Evolutionary conservation across 805 yeast genomes (phyloP).

Genomic region (Ogataea polymorpha): DNA sequence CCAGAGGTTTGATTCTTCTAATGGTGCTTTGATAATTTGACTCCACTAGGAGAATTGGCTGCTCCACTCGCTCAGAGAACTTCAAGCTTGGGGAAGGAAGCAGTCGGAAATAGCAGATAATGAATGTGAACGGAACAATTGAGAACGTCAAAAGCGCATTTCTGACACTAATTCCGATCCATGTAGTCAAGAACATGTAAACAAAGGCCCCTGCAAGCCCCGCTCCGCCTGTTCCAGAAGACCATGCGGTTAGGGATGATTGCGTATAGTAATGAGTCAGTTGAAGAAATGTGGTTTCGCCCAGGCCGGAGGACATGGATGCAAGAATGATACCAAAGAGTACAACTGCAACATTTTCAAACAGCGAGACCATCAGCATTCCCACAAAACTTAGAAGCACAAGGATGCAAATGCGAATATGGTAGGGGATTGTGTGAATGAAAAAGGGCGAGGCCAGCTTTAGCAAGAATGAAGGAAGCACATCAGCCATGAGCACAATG

Average conservation of each 20-base stretch:
- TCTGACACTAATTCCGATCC: constrained; percentile 54
- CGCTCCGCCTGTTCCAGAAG: constrained; percentile 95
- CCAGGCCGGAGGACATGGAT: constrained; percentile 81
- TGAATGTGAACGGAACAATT: constrained; percentile 29
- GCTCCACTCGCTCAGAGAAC: background rate
- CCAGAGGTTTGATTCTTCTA: constrained; percentile 38
- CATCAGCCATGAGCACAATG: constrained; percentile 78
- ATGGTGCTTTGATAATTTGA: constrained; percentile 29
- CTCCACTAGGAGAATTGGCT: constrained; percentile 2
- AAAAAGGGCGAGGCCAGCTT: constrained; percentile 78
- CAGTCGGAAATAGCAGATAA: constrained; percentile 27
- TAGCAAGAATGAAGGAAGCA: constrained; percentile 72
- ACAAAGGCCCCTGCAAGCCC: constrained; percentile 80
- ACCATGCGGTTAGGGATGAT: constrained; percentile 73
- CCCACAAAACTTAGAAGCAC: constrained; percentile 65
- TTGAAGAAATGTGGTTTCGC: constrained; percentile 86
- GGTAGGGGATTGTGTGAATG: constrained; percentile 63
- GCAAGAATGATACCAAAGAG: constrained; percentile 75
- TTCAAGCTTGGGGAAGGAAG: constrained; percentile 20
- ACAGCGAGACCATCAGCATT: constrained; percentile 63
- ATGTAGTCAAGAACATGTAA: constrained; percentile 69
- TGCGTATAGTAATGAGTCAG: constrained; percentile 72
- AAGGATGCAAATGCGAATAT: constrained; percentile 48
- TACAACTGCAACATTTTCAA: constrained; percentile 36
- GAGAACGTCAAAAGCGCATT: constrained; percentile 57